Base-by-base conservation (phyloP, 345 rosid species). In the Kandelia obovata region DNA sequence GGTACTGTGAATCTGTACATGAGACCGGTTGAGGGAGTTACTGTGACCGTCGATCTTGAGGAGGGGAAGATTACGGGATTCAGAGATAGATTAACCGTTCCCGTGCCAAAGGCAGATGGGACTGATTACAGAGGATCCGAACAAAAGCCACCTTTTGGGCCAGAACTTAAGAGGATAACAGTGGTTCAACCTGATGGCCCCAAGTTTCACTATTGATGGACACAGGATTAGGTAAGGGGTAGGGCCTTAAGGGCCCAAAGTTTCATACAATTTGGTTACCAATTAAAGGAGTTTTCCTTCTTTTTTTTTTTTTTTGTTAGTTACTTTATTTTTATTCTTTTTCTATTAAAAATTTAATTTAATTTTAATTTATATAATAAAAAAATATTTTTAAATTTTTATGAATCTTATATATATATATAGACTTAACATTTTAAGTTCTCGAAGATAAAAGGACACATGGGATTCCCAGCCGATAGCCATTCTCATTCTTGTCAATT, bases 111-210 rank as follows among this genome's bases (percentile, higher is more conserved):
- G 55, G 75, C 79, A 1, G 71, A 63, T 6, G 80, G 79, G 16
- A 83, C 86, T 7, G 86, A 83, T 3, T 78, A 67, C 55, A 80
- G 86, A 66, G 82, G 39, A 58, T 80, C 84, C 0, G 6, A 57
- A 72, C 78, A 71, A 20, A 62, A 57, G 43, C 71, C 71, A 0
- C 82, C 77, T 1, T 70, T 70, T 34, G 62, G 59, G 27, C 68
- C 67, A 6, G 30, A 30, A 10, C 39, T 79, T 70, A 80, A 75
- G 16, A 61, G 65, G 8, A 73, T 80, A 65, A 26, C 70, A 5
- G 63, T 83, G 27, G 74, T 71, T 23, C 82, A 80, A n/a, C 84
- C 79, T 3, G 64, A 78, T 51, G 84, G 84, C 27, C 84, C 84
- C 86, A 11, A 80, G 75, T 59, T 80, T 80, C 73, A 73, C 62